A percentile compares a stretch with the other conserved stretches of the same genome.
phyloP scores from a whole-genome alignment of 208 protist species.

The Leishmania major region DNA sequence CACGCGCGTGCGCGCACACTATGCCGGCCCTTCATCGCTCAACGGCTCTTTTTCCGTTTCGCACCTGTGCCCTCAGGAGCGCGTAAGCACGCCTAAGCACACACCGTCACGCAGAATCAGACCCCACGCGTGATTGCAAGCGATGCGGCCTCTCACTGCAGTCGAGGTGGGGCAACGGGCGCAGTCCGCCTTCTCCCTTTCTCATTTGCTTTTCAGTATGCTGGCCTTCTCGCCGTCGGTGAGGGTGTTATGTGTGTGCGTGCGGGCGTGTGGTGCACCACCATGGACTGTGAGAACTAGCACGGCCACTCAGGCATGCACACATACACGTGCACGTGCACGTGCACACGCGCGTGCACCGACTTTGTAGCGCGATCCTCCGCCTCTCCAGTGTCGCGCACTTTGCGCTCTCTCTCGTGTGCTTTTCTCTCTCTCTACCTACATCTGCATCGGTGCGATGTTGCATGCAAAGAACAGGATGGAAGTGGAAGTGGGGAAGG shows the following conservation, averaged over 20 bases:
- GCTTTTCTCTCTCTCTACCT: neutral
- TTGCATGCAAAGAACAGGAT: neutral
- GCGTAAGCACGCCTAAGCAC: neutral
- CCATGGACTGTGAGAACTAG: neutral
- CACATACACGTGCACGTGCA: neutral
- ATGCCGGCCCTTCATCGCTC: no score
- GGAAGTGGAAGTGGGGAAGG: neutral
- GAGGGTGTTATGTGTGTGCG: neutral
- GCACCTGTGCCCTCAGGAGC: neutral
- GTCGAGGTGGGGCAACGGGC: neutral
- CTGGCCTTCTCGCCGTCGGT: neutral
- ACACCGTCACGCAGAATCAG: neutral
- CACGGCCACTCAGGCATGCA: slow-evolving; percentile 12
- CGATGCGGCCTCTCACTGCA: neutral
- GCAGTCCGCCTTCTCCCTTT: neutral
- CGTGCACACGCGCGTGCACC: neutral
- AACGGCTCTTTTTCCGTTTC: neutral
- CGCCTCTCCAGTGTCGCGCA: neutral
- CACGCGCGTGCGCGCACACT: neutral
- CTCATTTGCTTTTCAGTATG: slow-evolving; percentile 4
- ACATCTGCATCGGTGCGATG: neutral
- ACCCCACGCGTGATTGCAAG: neutral
- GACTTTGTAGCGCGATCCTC: neutral
- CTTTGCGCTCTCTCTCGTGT: neutral
- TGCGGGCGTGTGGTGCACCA: neutral